Evolutionary conservation across 768 basidiomycete genomes (phyloP), one percentile per base, ranked within the genome.

Genomic region (Trametes elegans): DNA sequence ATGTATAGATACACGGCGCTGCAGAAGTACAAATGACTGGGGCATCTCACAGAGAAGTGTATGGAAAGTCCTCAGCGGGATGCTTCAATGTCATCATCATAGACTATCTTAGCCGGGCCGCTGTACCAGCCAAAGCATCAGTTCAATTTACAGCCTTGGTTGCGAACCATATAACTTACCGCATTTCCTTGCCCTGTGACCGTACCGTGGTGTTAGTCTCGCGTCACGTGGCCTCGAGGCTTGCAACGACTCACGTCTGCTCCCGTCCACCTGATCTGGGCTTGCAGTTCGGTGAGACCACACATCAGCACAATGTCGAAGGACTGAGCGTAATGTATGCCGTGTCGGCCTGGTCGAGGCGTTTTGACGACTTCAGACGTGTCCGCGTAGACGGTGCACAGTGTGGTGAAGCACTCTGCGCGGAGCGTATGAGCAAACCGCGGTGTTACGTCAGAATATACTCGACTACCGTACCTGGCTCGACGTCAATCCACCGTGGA

Each of bases 201-300:
- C 16, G 2, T 6, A 14, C 35, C 35, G 2, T n/a, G 16, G 16
- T 36, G 13, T 6, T n/a, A 19, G 16, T 19, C 3, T 18, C 19
- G 21, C 11, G 27, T 19, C 19, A 10, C 11, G 21, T 24, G 29
- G 11, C 26, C 21, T 36, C 3, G 7, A 23, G 5, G 14, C 14
- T n/a, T 18, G 11, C 5, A 34, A n/a, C n/a, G n/a, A 42, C 64
- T 34, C 29, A 65, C 64, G 24, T 65, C 53, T 21, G n/a, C n/a
- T n/a, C 79, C 77, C 39, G 57, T 65, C 79, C 79, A 80, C 8
- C 68, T 62, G 16, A 79, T 70, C 36, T 77, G 74, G 0, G 77
- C 77, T 49, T 76, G 72, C n/a, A 79, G 43, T 44, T 80, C 79
- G 0, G 79, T 76, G 34, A 73, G 48, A 0, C 79, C 79, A 35